Percentiles rank a stretch among this genome's conserved stretches.
Conservation (phyloP, 2,329 filamentous ascomycete genomes). For the Verticillium longisporum region DNA sequence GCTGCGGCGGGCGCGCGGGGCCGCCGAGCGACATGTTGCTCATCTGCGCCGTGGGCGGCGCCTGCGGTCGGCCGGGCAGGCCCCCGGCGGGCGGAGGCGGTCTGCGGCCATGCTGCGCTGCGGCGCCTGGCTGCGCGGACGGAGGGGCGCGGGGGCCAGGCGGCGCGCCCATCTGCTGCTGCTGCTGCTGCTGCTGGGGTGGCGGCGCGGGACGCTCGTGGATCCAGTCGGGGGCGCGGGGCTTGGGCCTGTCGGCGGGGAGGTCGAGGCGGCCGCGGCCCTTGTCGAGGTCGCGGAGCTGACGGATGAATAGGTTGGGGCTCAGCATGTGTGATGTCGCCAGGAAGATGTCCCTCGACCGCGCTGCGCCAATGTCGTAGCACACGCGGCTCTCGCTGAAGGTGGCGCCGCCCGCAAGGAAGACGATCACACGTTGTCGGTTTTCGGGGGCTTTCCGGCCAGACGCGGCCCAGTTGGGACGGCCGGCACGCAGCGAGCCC, state of each 20-base stretch:
- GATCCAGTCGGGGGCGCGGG: constrained; percentile 77
- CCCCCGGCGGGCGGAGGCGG: constrained; percentile 16
- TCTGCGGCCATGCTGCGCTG: constrained; percentile 5
- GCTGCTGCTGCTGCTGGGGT: constrained; percentile 16
- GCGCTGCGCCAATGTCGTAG: constrained; percentile 72
- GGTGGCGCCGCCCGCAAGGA: constrained; percentile 91
- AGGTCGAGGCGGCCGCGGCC: constrained; percentile 73
- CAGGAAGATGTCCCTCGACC: constrained; percentile 77
- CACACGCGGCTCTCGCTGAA: constrained; percentile 85
- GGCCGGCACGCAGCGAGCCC: constrained; percentile 80
- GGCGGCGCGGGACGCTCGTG: constrained; percentile 64
- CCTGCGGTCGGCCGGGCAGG: constrained; percentile 26
- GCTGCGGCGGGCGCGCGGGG: constrained; percentile 17
- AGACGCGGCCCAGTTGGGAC: constrained; percentile 90
- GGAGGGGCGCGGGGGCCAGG: constrained; percentile 18
- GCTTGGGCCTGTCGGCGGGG: constrained; percentile 71
- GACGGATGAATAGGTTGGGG: constrained; percentile 73
- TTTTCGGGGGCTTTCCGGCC: constrained; percentile 69
- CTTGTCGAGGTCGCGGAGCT: constrained; percentile 71
- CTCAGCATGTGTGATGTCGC: constrained; percentile 90
- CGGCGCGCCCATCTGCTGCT: constrained; percentile 22
- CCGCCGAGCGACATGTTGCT: constrained; percentile 42
- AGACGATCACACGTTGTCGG: constrained; percentile 83
- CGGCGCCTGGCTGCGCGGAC: constrained; percentile 8
- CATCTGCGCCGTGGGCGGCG: constrained; percentile 49